Conservation (phyloP, 148 eudicot genomes). For the Rhododendron henanense region DNA sequence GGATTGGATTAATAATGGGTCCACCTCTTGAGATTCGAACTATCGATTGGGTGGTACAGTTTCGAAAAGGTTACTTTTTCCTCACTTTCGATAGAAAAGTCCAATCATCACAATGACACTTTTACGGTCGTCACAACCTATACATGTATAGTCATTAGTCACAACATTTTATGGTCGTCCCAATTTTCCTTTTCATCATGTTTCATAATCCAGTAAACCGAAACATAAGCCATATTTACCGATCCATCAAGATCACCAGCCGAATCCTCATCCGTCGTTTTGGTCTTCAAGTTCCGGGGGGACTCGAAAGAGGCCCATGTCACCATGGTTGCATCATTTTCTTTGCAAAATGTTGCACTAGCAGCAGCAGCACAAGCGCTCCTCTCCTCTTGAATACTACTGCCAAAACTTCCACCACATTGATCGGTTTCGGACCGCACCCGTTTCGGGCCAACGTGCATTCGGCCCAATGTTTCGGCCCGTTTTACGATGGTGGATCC, state of each 20-base stretch:
- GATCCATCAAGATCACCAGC: conserved; percentile 50
- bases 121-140: too few species aligned
- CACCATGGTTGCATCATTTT: conserved; percentile 45
- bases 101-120: too few species aligned
- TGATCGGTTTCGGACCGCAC: conserved; percentile 34
- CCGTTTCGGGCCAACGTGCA: conserved; percentile 30
- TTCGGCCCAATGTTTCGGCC: conserved; percentile 23
- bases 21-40: too few species aligned
- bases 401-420: conserved; percentile 8
- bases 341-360: conserved; percentile 41
- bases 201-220: not conserved
- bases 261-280: conserved; percentile 59
- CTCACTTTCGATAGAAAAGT: too few species aligned
- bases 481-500: conserved; percentile 41
- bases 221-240: conserved; percentile 26
- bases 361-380: conserved; percentile 61
- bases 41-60: too few species aligned
- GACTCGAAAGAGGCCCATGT: conserved; percentile 67
- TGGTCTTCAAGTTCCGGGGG: conserved; percentile 45
- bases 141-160: too few species aligned
- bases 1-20: too few species aligned
- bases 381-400: conserved; percentile 15
- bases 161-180: too few species aligned
- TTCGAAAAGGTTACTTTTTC: too few species aligned
- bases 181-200: not conserved